Percentiles rank a stretch among this genome's conserved stretches.
Conservation (phyloP, 1,139 yeast genomes). For the Debaryomyces sp. region DNA sequence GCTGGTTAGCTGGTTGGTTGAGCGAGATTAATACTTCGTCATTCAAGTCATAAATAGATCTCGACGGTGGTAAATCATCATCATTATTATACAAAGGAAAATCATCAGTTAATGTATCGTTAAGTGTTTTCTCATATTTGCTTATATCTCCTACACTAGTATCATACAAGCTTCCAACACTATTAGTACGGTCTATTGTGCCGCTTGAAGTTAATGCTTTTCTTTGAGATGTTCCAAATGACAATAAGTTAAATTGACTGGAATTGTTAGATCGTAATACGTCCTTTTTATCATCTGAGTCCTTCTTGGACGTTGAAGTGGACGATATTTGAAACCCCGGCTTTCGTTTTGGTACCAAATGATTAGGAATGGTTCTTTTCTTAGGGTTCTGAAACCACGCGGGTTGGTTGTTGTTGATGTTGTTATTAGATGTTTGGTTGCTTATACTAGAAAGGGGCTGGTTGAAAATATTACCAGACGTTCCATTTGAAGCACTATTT, state of each 20-base stretch:
- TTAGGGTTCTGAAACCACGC: slow-evolving; percentile 59
- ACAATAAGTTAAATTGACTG: slow-evolving; percentile 39
- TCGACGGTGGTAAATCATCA: slow-evolving; percentile 60
- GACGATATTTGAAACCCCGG: slow-evolving; percentile 43
- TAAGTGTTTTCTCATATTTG: slow-evolving; percentile 33
- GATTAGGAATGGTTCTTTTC: slow-evolving; percentile 62
- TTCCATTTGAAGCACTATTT: slow-evolving; percentile 6
- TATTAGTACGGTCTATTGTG: slow-evolving; percentile 20
- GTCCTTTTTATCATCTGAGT: slow-evolving; percentile 16
- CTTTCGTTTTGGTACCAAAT: slow-evolving; percentile 47
- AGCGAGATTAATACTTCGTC: slow-evolving; percentile 40
- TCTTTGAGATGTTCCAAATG: slow-evolving; percentile 42
- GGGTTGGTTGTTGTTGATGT: slow-evolving; percentile 26
- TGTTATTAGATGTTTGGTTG: slow-evolving; percentile 3
- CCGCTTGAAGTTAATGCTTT: slow-evolving; percentile 20
- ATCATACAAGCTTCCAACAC: slow-evolving; percentile 21
- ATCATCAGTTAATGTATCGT: slow-evolving; percentile 30
- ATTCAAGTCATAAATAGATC: slow-evolving; percentile 61
- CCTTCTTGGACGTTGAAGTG: slow-evolving; percentile 23
- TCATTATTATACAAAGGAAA: slow-evolving; percentile 30
- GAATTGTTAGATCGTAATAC: slow-evolving; percentile 17
- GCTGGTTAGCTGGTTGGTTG: slow-evolving; percentile 33
- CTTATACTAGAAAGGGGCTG: slow-evolving; percentile 6
- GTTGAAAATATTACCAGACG: neutral
- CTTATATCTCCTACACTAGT: slow-evolving; percentile 29